phyloP scores from a whole-genome alignment of 768 basidiomycete genomes.

The Termitomyces bulborhizus region DNA sequence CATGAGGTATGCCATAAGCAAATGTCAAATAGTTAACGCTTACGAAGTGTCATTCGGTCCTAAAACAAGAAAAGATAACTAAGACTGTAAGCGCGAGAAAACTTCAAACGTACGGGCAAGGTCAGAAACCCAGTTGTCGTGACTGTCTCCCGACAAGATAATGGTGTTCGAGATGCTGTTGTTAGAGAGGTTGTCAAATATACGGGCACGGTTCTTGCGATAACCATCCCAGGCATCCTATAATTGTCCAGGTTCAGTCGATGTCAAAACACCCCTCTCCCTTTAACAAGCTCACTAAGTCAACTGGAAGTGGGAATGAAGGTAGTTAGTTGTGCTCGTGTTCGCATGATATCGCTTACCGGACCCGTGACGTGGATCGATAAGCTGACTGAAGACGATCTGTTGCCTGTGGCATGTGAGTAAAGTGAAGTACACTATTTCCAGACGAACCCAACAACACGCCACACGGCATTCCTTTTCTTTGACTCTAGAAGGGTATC shows the following conservation, averaged over 20 bases:
- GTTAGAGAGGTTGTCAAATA: neutral
- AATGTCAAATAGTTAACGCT: neutral
- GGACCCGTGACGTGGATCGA: neutral
- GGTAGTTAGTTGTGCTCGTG: neutral
- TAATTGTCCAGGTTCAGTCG: neutral
- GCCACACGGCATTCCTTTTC: neutral
- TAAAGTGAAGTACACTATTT: neutral
- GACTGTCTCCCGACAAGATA: neutral
- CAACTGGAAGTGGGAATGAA: neutral
- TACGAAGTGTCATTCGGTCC: slow-evolving; percentile 1
- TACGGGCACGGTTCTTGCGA: neutral
- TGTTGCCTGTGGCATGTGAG: neutral
- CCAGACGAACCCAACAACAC: neutral
- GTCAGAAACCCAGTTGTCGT: neutral
- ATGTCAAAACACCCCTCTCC: neutral
- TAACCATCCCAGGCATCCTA: slow-evolving; percentile 1
- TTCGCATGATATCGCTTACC: neutral
- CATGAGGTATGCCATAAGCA: neutral
- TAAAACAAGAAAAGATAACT: neutral
- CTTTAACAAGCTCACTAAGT: neutral
- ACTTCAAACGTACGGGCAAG: neutral
- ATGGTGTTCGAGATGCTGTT: neutral
- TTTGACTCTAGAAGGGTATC: neutral
- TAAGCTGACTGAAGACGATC: neutral
- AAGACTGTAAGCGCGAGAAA: no score